phyloP scores from a whole-genome alignment of 192 early-diverging fungal genomes.

The Entomortierella beljakovae region DNA sequence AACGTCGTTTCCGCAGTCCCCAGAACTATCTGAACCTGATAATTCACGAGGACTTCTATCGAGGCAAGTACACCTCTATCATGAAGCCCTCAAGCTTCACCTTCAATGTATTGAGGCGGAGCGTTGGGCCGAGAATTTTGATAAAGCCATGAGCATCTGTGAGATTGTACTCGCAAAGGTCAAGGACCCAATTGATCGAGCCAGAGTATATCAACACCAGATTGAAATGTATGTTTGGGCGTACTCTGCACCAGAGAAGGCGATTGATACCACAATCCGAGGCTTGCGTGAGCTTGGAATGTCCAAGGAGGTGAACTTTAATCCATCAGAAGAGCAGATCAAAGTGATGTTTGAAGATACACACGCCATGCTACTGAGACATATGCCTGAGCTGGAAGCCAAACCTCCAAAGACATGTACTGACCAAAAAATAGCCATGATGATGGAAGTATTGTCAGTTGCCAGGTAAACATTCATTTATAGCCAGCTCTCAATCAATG shows the following conservation, averaged over 20 bases:
- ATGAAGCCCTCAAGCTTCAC: slow-evolving; percentile 39
- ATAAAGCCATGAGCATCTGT: slow-evolving; percentile 44
- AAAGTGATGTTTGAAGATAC: slow-evolving; percentile 25
- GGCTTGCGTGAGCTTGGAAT: slow-evolving; percentile 33
- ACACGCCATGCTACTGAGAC: slow-evolving; percentile 27
- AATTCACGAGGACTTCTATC: not conserved
- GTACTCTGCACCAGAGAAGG: slow-evolving; percentile 19
- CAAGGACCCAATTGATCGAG: slow-evolving; percentile 37
- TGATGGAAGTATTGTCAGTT: slow-evolving; percentile 42
- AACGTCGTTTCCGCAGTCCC: not conserved
- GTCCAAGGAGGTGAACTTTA: slow-evolving; percentile 9
- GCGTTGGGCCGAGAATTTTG: slow-evolving; percentile 49
- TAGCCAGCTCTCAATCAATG: not conserved
- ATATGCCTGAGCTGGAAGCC: slow-evolving; percentile 24
- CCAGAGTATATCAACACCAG: slow-evolving; percentile 44
- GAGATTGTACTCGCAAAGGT: slow-evolving; percentile 31
- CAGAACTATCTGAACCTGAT: not conserved
- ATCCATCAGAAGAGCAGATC: slow-evolving; percentile 29
- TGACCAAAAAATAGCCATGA: slow-evolving; percentile 35
- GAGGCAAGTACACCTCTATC: slow-evolving; percentile 14
- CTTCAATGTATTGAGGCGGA: slow-evolving; percentile 52
- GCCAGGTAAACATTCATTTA: slow-evolving; percentile 17
- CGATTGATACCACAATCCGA: slow-evolving; percentile 24
- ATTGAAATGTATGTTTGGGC: slow-evolving; percentile 55
- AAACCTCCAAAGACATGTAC: slow-evolving; percentile 24